Evolutionary conservation across 208 protist species (phyloP), one percentile per base, ranked within the genome.

Genomic region (Wallacemonas rigidus): DNA sequence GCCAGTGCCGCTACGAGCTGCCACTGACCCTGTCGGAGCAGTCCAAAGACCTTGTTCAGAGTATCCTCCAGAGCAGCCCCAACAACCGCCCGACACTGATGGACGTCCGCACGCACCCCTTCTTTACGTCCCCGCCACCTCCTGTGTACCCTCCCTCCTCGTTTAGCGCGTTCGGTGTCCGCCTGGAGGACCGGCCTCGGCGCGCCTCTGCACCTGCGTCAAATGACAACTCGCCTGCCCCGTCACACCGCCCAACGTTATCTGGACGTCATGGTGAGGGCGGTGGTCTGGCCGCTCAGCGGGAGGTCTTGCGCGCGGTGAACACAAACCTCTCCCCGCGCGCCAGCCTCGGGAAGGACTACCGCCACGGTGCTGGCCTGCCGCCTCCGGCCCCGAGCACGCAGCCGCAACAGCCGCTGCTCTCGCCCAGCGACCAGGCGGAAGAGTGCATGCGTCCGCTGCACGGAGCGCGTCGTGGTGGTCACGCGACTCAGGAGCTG

Each of bases 1-100:
- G 82, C 17, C 74, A 93, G 61, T 97, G 94, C 70, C 74, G 83
- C 43, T 99, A 99, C 85, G 77, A 88, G 35, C 98, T 99, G 74
- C 98, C 98, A 0, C 9, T 69, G 3, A 62, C 75, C 48, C 69
- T 97, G 6, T 64, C 69, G 2, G 80, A 99, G 26, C 81, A 80
- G 12, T 67, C 86, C 54, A 93, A 94, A 68, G 86, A 94, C 62
- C 88, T 99, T 5, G 98, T 99, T 58, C 86, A 83, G 9, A 65
- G 83, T 58, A 97, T 98, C 74, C 81, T 98, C 47, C 90, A 95
- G 77, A 88, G 82, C 61, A 80, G 81, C 63, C 93, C 96, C 1
- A 80, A 82, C 57, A 57, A 89, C 57, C 88, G 97, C 4, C 96
- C 95, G n/a, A 95, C 85, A 8, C 74, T 97, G 38, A 55, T 90